Evolutionary conservation across 768 basidiomycete species (phyloP).

Genomic region (Mycena albidolilacea): DNA sequence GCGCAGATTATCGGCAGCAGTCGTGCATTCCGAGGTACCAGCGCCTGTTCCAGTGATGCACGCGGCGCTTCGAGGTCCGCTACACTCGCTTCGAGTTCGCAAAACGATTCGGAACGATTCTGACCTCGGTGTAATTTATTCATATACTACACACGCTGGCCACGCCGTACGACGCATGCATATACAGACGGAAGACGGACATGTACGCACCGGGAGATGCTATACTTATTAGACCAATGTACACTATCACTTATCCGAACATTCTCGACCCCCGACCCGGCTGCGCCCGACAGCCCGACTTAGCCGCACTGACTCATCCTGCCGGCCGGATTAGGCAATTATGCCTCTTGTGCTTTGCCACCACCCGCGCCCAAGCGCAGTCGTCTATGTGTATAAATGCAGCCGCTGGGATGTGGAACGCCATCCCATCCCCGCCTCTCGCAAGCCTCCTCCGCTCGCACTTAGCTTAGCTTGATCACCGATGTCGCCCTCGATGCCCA

Average conservation of each 20-base stretch:
- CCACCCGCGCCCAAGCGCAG: conserved; percentile 1
- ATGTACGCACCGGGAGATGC: too few species aligned
- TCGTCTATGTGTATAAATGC: conserved; percentile 22
- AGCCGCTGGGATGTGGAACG: background rate
- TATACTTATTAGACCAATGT: too few species aligned
- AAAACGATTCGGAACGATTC: too few species aligned
- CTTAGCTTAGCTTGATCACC: background rate
- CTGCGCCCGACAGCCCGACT: background rate
- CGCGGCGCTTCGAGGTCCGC: too few species aligned
- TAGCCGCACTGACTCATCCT: too few species aligned
- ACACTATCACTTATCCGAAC: background rate
- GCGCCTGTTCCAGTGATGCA: conserved; percentile 1
- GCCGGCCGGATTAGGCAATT: conserved; percentile 12
- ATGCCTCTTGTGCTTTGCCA: background rate
- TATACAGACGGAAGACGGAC: too few species aligned
- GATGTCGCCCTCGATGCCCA: conserved; percentile 31
- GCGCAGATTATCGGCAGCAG: conserved; percentile 25
- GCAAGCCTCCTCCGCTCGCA: background rate
- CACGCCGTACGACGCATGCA: too few species aligned
- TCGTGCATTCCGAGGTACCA: conserved; percentile 34
- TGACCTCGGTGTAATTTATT: too few species aligned
- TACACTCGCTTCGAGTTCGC: too few species aligned
- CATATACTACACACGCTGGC: too few species aligned
- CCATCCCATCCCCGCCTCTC: conserved; percentile 1
- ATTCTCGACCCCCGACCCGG: conserved; percentile 14